phyloP scores from a whole-genome alignment of 805 yeast species.

The Wickerhamiella occidentalis region DNA sequence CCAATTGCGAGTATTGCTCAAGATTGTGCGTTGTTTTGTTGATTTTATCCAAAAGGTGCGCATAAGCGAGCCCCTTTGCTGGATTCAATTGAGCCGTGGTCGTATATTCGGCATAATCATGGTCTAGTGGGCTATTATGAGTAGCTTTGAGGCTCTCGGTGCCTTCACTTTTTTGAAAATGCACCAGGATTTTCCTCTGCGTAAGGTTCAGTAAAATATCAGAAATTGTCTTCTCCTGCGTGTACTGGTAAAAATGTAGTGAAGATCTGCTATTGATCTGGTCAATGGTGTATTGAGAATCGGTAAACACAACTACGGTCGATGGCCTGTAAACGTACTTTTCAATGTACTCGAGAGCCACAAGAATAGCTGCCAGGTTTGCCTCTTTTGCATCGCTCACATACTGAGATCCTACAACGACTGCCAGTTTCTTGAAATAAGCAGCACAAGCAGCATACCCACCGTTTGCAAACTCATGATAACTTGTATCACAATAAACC shows the following conservation, averaged over 20 bases:
- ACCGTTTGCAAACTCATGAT: not conserved
- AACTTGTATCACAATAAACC: not conserved
- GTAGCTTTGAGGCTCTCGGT: not conserved
- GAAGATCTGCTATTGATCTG: not conserved
- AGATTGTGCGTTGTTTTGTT: not conserved
- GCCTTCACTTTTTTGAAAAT: not conserved
- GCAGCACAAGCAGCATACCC: not conserved
- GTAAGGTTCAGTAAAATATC: not conserved
- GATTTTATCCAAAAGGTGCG: not conserved
- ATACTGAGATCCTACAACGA: not conserved
- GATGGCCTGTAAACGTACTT: not conserved
- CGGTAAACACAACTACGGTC: not conserved
- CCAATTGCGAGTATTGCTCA: not conserved
- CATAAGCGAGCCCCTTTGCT: not conserved
- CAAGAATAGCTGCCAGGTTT: not conserved
- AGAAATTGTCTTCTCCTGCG: not conserved
- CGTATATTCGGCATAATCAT: no score
- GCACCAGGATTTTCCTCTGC: not conserved
- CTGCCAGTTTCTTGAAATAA: not conserved
- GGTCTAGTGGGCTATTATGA: no score
- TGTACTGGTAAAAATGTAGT: not conserved
- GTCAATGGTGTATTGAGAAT: not conserved
- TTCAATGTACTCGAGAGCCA: not conserved
- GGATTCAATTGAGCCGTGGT: not conserved
- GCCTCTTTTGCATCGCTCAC: not conserved